These are phyloP conservation scores for Penicillium griseofulvum DNA, from an alignment of 2,329 filamentous ascomycete species.

Conservation along the genomic window DNA sequence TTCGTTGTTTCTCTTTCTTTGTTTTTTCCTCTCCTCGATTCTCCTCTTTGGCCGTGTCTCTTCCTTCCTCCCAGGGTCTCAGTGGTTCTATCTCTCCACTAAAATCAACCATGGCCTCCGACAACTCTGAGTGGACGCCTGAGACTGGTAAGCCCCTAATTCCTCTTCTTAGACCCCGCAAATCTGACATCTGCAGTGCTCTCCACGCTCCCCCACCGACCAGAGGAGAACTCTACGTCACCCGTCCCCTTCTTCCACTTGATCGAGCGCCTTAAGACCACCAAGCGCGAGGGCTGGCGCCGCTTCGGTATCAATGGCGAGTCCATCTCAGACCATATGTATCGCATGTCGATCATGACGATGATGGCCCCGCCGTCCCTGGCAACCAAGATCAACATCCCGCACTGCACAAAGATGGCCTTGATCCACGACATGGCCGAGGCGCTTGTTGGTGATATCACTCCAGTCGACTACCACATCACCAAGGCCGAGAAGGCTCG, in stretches of 20 bases:
- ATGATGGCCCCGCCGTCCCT: constrained; percentile 82
- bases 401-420: constrained; percentile 90
- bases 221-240: constrained; percentile 61
- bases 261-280: constrained; percentile 90
- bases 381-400: constrained; percentile 68
- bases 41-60: neutral
- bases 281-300: constrained; percentile 92
- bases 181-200: constrained; percentile 52
- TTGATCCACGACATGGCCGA: constrained; percentile 98
- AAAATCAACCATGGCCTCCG: constrained; percentile 28
- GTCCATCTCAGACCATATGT: constrained; percentile 98
- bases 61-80: neutral
- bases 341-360: constrained; percentile 95
- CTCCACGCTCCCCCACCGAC: constrained; percentile 61
- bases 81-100: constrained; percentile 4
- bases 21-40: neutral
- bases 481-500: constrained; percentile 84
- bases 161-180: neutral
- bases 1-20: constrained; percentile 2
- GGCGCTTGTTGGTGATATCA: constrained; percentile 91
- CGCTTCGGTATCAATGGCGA: constrained; percentile 82
- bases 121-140: constrained; percentile 34
- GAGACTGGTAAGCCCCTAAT: constrained; percentile 32
- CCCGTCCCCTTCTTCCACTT: constrained; percentile 93
- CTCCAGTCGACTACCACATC: constrained; percentile 76